These are phyloP conservation scores for Penicillium sp. DNA, from an alignment of 2,329 filamentous ascomycete genomes.

Conservation along the genomic window DNA sequence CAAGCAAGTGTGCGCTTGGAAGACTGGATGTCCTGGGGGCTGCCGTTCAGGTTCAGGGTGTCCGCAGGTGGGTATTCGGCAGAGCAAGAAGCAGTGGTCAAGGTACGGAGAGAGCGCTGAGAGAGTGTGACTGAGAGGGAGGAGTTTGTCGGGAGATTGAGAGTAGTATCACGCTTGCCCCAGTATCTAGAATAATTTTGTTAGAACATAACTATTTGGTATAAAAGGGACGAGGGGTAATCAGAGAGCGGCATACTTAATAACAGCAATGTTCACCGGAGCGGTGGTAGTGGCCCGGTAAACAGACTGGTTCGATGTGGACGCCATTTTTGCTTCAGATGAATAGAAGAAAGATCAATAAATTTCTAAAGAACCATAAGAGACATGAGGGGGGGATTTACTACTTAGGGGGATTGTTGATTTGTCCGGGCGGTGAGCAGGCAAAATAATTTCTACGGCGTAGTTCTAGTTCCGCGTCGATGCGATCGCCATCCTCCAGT, in stretches of 20 bases:
- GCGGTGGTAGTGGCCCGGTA: conserved; percentile 95
- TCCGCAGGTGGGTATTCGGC: conserved; percentile 64
- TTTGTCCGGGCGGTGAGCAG: conserved; percentile 22
- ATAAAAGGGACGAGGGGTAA: conserved; percentile 20
- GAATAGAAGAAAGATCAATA: neutral
- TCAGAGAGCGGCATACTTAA: conserved; percentile 65
- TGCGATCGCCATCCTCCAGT: conserved; percentile 19
- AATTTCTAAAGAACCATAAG: conserved; percentile 6
- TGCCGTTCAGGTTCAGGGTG: conserved; percentile 79
- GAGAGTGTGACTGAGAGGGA: conserved; percentile 96
- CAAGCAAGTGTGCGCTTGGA: conserved; percentile 92
- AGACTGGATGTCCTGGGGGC: conserved; percentile 72
- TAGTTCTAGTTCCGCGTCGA: conserved; percentile 10
- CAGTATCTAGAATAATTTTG: conserved; percentile 63
- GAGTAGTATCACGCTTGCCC: conserved; percentile 91
- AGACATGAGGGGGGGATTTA: conserved; percentile 18
- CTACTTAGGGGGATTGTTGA: conserved; percentile 17
- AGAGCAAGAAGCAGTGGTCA: conserved; percentile 93
- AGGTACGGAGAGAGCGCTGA: conserved; percentile 87
- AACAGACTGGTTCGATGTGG: conserved; percentile 51
- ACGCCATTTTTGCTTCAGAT: conserved; percentile 31
- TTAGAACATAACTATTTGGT: conserved; percentile 11
- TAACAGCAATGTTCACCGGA: conserved; percentile 96
- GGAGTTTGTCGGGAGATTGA: conserved; percentile 97
- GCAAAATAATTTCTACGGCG: conserved; percentile 22